These are phyloP conservation scores for Bifiguratus adelaidae DNA, from an alignment of 192 early-diverging fungal species.

Conservation along the genomic window DNA sequence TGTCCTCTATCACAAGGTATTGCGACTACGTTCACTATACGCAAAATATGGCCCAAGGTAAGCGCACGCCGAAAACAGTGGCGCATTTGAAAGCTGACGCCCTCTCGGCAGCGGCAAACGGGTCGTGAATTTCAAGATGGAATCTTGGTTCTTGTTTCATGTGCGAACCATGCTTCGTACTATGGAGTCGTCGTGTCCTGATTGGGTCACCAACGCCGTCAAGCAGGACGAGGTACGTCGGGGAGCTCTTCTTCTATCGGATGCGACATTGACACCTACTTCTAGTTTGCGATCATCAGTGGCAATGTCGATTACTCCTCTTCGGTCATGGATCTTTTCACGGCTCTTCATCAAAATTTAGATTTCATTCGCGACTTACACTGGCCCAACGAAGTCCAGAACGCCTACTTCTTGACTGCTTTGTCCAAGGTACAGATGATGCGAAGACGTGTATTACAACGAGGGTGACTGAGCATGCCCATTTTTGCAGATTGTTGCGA, in stretches of 20 bases:
- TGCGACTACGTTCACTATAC: constrained; percentile 30
- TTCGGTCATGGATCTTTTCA: constrained; percentile 72
- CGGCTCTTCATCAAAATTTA: constrained; percentile 62
- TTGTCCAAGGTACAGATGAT: constrained; percentile 47
- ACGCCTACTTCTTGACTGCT: constrained; percentile 48
- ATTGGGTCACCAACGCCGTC: constrained; percentile 61
- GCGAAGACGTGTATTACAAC: not conserved
- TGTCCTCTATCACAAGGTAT: constrained; percentile 42
- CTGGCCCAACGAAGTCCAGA: constrained; percentile 47
- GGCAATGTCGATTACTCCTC: constrained; percentile 49
- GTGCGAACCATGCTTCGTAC: constrained; percentile 55
- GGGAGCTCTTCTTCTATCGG: not conserved
- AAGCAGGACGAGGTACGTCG: constrained; percentile 48
- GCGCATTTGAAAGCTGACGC: too few relatives aligned
- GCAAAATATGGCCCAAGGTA: constrained; percentile 35
- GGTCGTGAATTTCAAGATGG: constrained; percentile 47
- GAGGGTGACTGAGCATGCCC: not conserved
- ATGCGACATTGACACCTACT: not conserved
- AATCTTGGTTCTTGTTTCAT: constrained; percentile 58
- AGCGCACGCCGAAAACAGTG: not conserved
- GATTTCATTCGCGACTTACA: constrained; percentile 58
- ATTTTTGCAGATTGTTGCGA: constrained; percentile 34
- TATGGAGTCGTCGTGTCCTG: constrained; percentile 49
- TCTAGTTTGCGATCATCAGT: constrained; percentile 42
- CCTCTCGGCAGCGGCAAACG: constrained; percentile 8